These are phyloP conservation scores for Stramenopiles sp. DNA, from an alignment of 352 stramenopile genomes.

Conservation along the genomic window DNA sequence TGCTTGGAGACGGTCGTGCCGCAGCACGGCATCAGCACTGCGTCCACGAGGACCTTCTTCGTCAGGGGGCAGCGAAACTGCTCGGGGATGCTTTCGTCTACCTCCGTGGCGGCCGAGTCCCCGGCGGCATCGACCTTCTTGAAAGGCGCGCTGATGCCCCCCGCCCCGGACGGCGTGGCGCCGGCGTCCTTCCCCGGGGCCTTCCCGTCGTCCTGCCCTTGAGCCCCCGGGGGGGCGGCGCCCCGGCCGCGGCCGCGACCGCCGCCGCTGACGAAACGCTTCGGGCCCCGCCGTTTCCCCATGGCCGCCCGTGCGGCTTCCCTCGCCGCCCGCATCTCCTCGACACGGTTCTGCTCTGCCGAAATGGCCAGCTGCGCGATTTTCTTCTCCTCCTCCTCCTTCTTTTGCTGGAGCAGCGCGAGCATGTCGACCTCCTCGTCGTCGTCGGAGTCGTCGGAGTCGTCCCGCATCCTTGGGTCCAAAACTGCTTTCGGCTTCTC, in stretches of 20 bases:
- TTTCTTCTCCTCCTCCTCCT: conserved; percentile 26
- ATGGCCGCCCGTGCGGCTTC: not conserved
- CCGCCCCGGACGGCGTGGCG: not conserved
- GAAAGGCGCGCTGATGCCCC: not conserved
- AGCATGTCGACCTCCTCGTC: not conserved
- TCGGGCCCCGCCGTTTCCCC: not conserved
- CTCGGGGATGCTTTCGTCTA: not conserved
- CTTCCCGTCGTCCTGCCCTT: not conserved
- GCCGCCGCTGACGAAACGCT: conserved; percentile 33
- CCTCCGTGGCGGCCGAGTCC: not conserved
- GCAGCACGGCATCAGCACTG: not conserved
- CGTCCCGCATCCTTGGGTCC: not conserved
- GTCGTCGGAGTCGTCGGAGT: not conserved
- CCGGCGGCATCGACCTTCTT: not conserved
- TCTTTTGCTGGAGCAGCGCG: not conserved
- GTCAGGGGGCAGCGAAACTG: not conserved
- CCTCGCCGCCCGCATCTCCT: not conserved
- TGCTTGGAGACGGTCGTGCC: not conserved
- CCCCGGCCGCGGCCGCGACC: conserved; percentile 32
- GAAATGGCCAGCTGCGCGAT: conserved; percentile 37
- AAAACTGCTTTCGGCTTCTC: not conserved
- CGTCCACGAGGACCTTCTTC: not conserved
- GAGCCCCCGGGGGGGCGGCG: conserved; percentile 22
- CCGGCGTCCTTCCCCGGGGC: not conserved
- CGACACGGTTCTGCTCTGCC: not conserved